phyloP scores from a whole-genome alignment of 352 stramenopile species.

The Pythium myriotylum region DNA sequence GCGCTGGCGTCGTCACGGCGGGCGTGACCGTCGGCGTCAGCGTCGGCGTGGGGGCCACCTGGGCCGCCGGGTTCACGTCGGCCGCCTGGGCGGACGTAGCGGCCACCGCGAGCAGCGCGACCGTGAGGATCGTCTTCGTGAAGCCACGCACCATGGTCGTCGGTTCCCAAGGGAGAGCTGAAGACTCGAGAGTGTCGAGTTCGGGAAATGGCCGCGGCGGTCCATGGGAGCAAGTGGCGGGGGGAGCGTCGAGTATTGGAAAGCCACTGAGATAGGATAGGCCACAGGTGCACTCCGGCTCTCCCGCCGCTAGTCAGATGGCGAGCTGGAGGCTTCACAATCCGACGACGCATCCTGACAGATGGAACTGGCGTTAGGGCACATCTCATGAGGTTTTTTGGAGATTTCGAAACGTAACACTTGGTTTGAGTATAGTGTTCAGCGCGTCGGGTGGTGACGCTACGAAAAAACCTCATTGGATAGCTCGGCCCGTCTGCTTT shows the following conservation, averaged over 20 bases:
- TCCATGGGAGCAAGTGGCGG: too few relatives aligned
- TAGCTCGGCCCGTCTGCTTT: too few relatives aligned
- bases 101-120: conserved; percentile 8
- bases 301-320: conserved; percentile 4
- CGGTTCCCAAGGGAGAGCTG: neutral
- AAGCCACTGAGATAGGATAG: neutral
- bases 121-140: conserved; percentile 12
- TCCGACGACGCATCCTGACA: conserved; percentile 3
- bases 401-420: neutral
- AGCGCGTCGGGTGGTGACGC: neutral
- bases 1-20: neutral
- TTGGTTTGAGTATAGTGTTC: conserved; percentile 8
- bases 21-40: neutral
- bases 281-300: neutral
- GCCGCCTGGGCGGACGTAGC: neutral
- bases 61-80: conserved; percentile 2
- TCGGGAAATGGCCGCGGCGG: conserved; percentile 12
- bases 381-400: neutral
- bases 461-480: neutral
- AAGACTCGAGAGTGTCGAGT: conserved; percentile 11
- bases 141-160: conserved; percentile 10
- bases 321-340: conserved; percentile 2
- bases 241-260: too few relatives aligned
- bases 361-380: conserved; percentile 11
- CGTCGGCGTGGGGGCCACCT: conserved; percentile 4